phyloP scores from a whole-genome alignment of 345 rosid species.

The Eucalyptus victrix region DNA sequence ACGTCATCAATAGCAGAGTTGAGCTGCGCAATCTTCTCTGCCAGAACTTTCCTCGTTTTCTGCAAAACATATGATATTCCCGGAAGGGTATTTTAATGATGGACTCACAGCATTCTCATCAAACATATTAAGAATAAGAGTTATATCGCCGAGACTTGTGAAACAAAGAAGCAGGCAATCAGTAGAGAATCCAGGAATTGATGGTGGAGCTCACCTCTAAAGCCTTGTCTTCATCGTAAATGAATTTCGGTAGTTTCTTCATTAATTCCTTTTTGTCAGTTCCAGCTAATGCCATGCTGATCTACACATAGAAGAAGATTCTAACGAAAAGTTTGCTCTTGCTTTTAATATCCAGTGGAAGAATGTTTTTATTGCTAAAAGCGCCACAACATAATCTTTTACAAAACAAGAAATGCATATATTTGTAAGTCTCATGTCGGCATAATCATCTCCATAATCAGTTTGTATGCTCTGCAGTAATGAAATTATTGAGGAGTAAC shows the following conservation, averaged over 20 bases:
- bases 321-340: not conserved
- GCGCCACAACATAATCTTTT: not conserved
- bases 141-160: not conserved
- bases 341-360: not conserved
- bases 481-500: not conserved
- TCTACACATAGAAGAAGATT: slow-evolving; percentile 17
- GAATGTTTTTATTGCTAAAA: not conserved
- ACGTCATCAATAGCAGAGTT: slow-evolving; percentile 83
- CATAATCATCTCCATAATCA: not conserved
- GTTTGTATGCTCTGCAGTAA: not conserved
- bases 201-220: slow-evolving; percentile 47
- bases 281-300: slow-evolving; percentile 76
- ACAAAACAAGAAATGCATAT: not conserved
- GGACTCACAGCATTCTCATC: not conserved
- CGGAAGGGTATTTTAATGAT: not conserved
- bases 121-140: not conserved
- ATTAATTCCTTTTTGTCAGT: slow-evolving; percentile 75
- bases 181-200: not conserved
- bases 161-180: not conserved
- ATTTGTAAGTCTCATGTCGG: not conserved
- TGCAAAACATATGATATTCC: slow-evolving; percentile 4
- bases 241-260: slow-evolving; percentile 93
- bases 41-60: slow-evolving; percentile 72
- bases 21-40: slow-evolving; percentile 78
- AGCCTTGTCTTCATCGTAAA: slow-evolving; percentile 93